Base-by-base conservation (phyloP, 768 basidiomycete genomes). In the Trametes sanguinea region DNA sequence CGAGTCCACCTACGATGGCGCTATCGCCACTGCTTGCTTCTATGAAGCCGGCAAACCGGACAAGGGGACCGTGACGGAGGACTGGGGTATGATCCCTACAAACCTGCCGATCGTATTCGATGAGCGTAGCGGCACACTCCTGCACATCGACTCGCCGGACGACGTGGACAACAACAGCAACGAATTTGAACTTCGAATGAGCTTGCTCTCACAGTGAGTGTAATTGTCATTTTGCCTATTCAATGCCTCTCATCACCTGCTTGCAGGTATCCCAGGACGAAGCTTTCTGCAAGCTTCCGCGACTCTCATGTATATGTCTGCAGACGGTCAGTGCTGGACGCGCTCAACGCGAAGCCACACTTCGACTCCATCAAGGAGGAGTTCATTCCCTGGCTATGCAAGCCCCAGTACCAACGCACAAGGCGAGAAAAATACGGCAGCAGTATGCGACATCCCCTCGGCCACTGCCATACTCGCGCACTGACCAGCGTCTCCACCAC, bases 251-350 rank as follows among this genome's bases (percentile, higher is more conserved):
- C 2, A 22, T 33, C 67, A 30, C 57, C 51, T 52, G 44, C 44
- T 33, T 35, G 10, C 67, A 94, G 93, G 54, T 88, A 91, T 71
- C 90, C 93, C 7, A 84, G 84, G 32, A 79, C 83, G 33, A 85
- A 80, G 40, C 75, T 97, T 33, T 88, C 91, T 2, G 82, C 84
- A 11, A 80, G 76, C 37, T 80, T 89, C 37, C 85, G 87, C 65
- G 95, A 97, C 69, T 92, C 95, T 0, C 95, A 97, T 73, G 90
- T 96, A 35, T 97, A 96, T 68, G 86, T 96, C 37, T 94, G 94
- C 76, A 83, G 85, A 65, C 83, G 84, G 61, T 81, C 84, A 16
- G 79, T 96, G 7, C 77, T 97, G 29, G 87, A 92, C 60, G 79
- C 85, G 11, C 77, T 95, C 30, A 81, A 84, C 10, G 81, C 85